These are phyloP conservation scores for Ophiostoma triangulosporum DNA, from an alignment of 2,329 filamentous ascomycete species.

Conservation along the genomic window DNA sequence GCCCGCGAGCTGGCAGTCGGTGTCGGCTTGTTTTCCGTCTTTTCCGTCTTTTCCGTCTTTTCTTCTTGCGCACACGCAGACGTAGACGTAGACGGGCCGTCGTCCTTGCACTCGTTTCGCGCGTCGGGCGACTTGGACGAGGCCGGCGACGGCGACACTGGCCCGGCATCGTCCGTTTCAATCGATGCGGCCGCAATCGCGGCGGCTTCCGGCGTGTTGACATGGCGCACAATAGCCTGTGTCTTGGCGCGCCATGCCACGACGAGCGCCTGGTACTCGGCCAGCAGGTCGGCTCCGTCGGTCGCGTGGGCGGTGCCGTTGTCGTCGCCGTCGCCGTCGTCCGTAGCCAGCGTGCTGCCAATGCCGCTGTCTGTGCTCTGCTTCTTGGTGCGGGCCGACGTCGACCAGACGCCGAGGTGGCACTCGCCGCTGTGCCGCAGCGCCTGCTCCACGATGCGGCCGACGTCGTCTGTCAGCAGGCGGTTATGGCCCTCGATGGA, in stretches of 20 bases:
- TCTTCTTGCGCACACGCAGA: too few relatives aligned
- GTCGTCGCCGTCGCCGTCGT: background rate
- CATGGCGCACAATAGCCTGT: constrained; percentile 48
- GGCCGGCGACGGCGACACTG: background rate
- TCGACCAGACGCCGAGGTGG: background rate
- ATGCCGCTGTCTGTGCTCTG: background rate
- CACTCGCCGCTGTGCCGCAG: constrained; percentile 30
- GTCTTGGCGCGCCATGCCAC: constrained; percentile 64
- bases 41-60: too few relatives aligned
- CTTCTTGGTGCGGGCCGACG: constrained; percentile 1
- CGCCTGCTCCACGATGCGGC: constrained; percentile 50
- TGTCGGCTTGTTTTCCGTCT: background rate
- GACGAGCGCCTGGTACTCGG: constrained; percentile 53
- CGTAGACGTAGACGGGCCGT: background rate
- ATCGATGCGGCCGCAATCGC: background rate
- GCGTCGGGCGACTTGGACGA: background rate
- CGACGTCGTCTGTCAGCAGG: constrained; percentile 38
- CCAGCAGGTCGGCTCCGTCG: constrained; percentile 26
- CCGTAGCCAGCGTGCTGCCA: background rate
- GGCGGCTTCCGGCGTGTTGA: constrained; percentile 20
- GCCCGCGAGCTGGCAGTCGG: background rate
- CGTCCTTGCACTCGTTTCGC: background rate
- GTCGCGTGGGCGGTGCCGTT: constrained; percentile 11
- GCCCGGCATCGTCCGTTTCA: background rate
- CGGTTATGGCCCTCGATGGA: constrained; percentile 64